phyloP scores from a whole-genome alignment of 768 basidiomycete genomes.

The Postia placenta region DNA sequence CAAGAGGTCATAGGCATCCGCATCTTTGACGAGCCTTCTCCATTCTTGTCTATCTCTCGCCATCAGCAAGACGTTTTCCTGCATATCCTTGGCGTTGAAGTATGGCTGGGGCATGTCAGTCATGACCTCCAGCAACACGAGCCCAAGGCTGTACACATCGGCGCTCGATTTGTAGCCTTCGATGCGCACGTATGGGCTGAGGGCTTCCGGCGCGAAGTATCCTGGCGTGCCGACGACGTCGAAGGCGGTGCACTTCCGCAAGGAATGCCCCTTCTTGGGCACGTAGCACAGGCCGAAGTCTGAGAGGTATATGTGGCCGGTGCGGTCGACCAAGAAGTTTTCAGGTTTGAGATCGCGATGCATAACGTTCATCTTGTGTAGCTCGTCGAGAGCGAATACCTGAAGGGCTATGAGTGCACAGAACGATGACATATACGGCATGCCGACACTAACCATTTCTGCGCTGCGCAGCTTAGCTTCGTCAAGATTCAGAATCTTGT shows the following conservation, averaged over 20 bases:
- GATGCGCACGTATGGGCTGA: slow-evolving; percentile 30
- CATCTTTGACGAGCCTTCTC: no score
- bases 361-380: slow-evolving; percentile 14
- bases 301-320: slow-evolving; percentile 14
- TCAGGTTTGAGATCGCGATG: slow-evolving; percentile 26
- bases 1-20: not conserved
- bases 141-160: slow-evolving; percentile 39
- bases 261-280: not conserved
- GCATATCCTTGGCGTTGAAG: not conserved
- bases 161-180: slow-evolving; percentile 32
- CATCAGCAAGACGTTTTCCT: not conserved
- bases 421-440: not conserved
- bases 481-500: not conserved
- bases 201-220: slow-evolving; percentile 42
- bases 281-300: slow-evolving; percentile 18
- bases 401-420: no score
- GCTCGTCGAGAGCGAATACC: slow-evolving; percentile 14
- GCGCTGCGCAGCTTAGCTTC: slow-evolving; percentile 7
- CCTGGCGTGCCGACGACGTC: slow-evolving; percentile 30
- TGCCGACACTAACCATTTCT: slow-evolving; percentile 12
- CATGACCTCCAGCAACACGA: slow-evolving; percentile 26
- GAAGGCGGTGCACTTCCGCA: not conserved
- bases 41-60: no score
- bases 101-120: slow-evolving; percentile 2
- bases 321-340: slow-evolving; percentile 17